Conservation (phyloP, 164 flowering plant genomes). For the Macadamia integrifolia region DNA sequence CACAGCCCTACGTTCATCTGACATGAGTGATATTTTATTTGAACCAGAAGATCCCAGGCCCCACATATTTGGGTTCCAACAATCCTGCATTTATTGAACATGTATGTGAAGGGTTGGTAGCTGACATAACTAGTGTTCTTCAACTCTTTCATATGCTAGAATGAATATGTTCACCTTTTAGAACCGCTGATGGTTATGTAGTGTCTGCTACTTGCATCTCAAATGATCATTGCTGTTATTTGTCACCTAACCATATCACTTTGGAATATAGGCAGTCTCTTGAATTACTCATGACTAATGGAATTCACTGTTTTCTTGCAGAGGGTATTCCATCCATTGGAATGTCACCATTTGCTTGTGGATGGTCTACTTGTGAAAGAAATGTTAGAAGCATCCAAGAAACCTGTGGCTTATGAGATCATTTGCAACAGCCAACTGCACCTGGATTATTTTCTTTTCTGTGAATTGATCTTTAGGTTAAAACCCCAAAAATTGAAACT, state of each 20-base stretch:
- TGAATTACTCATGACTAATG: conserved; percentile 8
- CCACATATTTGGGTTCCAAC: too few species aligned
- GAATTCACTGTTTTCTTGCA: conserved; percentile 31
- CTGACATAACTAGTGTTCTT: too few species aligned
- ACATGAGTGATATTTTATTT: too few species aligned
- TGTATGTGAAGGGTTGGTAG: too few species aligned
- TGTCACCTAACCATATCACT: not conserved
- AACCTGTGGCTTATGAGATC: conserved; percentile 14
- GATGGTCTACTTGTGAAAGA: conserved; percentile 86
- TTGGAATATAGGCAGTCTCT: not conserved
- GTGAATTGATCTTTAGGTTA: not conserved
- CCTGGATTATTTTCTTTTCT: not conserved
- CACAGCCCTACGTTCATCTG: too few species aligned
- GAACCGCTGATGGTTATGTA: not conserved
- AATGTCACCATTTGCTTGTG: conserved; percentile 94
- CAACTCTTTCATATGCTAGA: too few species aligned
- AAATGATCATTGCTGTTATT: not conserved
- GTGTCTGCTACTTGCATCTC: not conserved
- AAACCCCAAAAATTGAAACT: conserved; percentile 5
- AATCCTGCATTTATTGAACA: too few species aligned
- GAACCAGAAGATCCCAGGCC: too few species aligned
- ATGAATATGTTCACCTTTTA: too few species aligned
- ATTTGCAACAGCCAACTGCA: not conserved
- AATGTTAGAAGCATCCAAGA: conserved; percentile 47
- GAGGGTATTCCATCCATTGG: conserved; percentile 95